Base-by-base conservation (phyloP, 2,329 filamentous ascomycete genomes). In the Gyromitra esculenta region DNA sequence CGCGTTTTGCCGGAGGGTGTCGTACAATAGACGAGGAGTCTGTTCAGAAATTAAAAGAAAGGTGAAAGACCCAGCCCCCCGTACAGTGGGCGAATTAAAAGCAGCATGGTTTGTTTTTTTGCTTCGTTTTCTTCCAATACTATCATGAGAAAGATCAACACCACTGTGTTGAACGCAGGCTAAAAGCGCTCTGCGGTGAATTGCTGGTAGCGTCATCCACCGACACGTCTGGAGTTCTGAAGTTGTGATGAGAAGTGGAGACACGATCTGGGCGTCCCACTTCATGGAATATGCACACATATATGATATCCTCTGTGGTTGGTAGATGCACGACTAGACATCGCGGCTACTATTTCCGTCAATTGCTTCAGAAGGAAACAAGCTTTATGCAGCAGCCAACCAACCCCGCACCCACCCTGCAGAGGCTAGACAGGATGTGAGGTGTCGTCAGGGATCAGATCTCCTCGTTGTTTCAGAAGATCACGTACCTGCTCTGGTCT, bases 341-440 rank as follows among this genome's bases (percentile, higher is more conserved):
- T 45, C 43, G 11, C 43, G 43, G 43, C 43, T 52, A 18, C 15
- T 52, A 52, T 52, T 52, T 21, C 48, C 48, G 48, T 9, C 48
- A 25, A 18, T 45, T 5, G 6, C 48, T n/a, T 21, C 8, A 15
- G 8, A 5, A 8, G 5, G 18, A 52, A 52, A 52, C 48, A 52
- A 52, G 48, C 48, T 52, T 52, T 52, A 21, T 52, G 48, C 48
- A 52, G 48, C n/a, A 52, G 48, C 48, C 48, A 52, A 18, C 48
- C n/a, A 52, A 8, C 43, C 43, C 43, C 13, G 11, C 43, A 5
- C 13, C 43, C 5, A 15, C 43, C 15, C 43, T 45, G 43, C 18
- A 21, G 18, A 21, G 18, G 18, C 18, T 1, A 43, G 9, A 13
- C 41, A 8, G 41, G 8, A 45, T 45, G 15, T 15, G 43, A 45